These are phyloP conservation scores for Mycoemilia scoparia DNA, from an alignment of 192 early-diverging fungal genomes.

Conservation along the genomic window DNA sequence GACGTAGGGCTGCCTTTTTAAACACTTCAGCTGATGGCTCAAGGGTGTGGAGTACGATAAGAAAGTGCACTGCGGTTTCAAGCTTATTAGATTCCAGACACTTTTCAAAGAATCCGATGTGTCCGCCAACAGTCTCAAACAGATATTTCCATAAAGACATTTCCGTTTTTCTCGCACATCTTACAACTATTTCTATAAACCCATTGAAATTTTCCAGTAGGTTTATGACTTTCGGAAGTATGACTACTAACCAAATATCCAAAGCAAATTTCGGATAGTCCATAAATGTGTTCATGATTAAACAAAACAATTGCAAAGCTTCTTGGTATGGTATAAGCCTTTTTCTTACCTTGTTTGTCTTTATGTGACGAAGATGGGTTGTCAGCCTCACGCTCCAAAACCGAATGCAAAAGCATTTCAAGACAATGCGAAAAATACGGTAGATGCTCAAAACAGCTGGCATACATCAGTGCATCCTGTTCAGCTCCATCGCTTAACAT, in stretches of 20 bases:
- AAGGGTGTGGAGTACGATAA: constrained; percentile 85
- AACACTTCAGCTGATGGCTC: constrained; percentile 40
- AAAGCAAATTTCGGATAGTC: too few relatives aligned
- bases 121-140: constrained; percentile 71
- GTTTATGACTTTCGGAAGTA: constrained; percentile 50
- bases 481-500: constrained; percentile 12
- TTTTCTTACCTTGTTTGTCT: too few relatives aligned
- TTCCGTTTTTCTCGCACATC: constrained; percentile 95
- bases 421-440: constrained; percentile 83
- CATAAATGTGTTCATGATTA: too few relatives aligned
- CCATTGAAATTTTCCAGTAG: constrained; percentile 62
- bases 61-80: constrained; percentile 75
- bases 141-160: constrained; percentile 76
- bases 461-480: constrained; percentile 26
- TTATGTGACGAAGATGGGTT: too few relatives aligned
- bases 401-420: constrained; percentile 78
- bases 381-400: constrained; percentile 66
- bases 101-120: constrained; percentile 61
- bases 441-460: constrained; percentile 44
- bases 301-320: too few relatives aligned
- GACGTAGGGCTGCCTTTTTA: too few relatives aligned
- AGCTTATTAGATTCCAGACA: constrained; percentile 52
- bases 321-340: too few relatives aligned
- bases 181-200: constrained; percentile 74
- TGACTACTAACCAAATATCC: too few relatives aligned